Conservation (phyloP, 345 rosid genomes). For the Theobroma cacao region DNA sequence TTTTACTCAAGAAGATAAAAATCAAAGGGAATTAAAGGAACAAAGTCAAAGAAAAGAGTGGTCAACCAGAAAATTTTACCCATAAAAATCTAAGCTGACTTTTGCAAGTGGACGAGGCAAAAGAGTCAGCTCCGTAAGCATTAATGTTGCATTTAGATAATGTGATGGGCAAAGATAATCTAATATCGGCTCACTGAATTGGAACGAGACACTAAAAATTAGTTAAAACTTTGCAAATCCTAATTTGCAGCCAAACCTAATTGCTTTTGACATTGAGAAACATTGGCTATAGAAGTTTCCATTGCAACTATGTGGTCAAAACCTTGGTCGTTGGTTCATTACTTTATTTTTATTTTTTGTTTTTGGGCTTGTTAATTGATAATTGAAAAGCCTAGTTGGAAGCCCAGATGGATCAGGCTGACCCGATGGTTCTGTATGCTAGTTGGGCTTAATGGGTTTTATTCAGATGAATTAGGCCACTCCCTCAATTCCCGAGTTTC, state of each 20-base stretch:
- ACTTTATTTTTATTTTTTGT: neutral
- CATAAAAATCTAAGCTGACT: neutral
- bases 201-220: constrained; percentile 14
- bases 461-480: neutral
- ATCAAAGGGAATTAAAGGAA: neutral
- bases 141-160: neutral
- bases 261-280: constrained; percentile 32
- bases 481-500: no score
- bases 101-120: constrained; percentile 24
- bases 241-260: constrained; percentile 36
- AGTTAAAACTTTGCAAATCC: neutral
- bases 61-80: neutral
- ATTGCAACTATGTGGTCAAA: neutral
- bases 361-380: neutral
- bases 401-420: neutral
- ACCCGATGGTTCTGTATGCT: no score
- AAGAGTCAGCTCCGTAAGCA: constrained; percentile 21
- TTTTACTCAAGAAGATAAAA: constrained; percentile 1
- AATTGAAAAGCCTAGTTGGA: neutral
- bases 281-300: neutral
- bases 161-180: no score
- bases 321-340: neutral
- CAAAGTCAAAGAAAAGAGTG: neutral
- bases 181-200: constrained; percentile 15
- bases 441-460: neutral